Conservation (phyloP, 805 yeast species). For the Blastobotrys terrestris region DNA sequence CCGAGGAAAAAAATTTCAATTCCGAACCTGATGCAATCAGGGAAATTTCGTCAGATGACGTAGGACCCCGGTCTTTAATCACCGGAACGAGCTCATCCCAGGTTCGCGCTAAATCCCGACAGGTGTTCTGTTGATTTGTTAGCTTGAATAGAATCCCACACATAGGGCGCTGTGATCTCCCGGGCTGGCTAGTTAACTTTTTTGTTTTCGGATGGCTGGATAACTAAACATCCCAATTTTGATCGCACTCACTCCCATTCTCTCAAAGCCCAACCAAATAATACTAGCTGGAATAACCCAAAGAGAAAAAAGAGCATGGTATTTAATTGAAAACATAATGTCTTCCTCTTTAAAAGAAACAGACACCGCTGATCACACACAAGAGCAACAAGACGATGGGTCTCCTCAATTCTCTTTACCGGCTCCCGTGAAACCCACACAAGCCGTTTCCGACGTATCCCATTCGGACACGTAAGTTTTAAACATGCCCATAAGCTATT, state of each 20-base stretch:
- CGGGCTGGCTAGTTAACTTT: neutral
- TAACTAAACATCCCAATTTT: too few species aligned
- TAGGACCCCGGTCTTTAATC: neutral
- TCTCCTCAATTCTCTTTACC: neutral
- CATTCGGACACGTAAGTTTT: neutral
- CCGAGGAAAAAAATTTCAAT: conserved; percentile 49
- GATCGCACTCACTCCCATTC: too few species aligned
- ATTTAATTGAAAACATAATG: neutral
- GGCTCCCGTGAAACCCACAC: neutral
- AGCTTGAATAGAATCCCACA: conserved; percentile 4
- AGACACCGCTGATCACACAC: neutral
- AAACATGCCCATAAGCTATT: too few species aligned
- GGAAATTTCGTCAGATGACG: neutral
- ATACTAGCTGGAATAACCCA: neutral
- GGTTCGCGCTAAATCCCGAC: neutral
- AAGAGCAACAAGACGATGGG: neutral
- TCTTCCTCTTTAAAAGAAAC: neutral
- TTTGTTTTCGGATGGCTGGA: neutral
- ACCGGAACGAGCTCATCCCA: neutral
- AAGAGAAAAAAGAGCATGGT: neutral
- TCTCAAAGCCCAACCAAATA: too few species aligned
- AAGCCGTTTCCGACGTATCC: neutral
- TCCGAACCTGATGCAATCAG: neutral
- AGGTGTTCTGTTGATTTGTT: neutral
- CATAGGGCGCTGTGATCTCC: conserved; percentile 4